phyloP scores from a whole-genome alignment of 2,329 filamentous ascomycete species.

The Orbilia oligospora region DNA sequence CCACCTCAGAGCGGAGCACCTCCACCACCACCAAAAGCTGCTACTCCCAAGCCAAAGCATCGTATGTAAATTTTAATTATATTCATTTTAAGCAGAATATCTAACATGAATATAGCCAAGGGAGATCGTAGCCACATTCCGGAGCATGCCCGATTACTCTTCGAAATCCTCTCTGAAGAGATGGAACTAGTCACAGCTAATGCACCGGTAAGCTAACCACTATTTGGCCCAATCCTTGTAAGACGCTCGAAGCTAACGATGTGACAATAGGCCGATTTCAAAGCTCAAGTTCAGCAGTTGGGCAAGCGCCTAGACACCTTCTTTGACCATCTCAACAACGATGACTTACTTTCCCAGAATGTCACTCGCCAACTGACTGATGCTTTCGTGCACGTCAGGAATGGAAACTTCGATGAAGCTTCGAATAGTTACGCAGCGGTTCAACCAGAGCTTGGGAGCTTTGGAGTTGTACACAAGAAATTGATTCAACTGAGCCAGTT shows the following conservation, averaged over 20 bases:
- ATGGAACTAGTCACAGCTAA: constrained; percentile 89
- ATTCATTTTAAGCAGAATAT: constrained; percentile 45
- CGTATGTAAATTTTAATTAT: constrained; percentile 69
- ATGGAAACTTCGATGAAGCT: constrained; percentile 80
- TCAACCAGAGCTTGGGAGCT: constrained; percentile 25
- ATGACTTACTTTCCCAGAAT: constrained; percentile 71
- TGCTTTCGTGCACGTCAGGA: constrained; percentile 74
- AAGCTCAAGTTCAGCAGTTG: constrained; percentile 92
- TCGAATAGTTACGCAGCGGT: constrained; percentile 60
- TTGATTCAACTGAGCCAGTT: constrained; percentile 53
- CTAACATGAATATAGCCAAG: constrained; percentile 69
- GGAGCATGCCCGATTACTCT: constrained; percentile 79
- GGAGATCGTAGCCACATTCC: constrained; percentile 94
- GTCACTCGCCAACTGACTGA: constrained; percentile 27
- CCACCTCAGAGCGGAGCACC: constrained; percentile 69
- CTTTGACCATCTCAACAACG: constrained; percentile 98
- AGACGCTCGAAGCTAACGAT: neutral
- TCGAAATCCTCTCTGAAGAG: constrained; percentile 83
- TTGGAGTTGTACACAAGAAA: constrained; percentile 48
- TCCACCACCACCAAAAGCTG: constrained; percentile 70
- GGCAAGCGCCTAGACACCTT: constrained; percentile 92
- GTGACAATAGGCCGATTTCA: constrained; percentile 74
- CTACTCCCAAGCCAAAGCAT: constrained; percentile 74
- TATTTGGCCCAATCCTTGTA: neutral
- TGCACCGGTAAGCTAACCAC: constrained; percentile 74